Evolutionary conservation across 176 grass and related monocot genomes (phyloP).

Genomic region (Lolium multiflorum): DNA sequence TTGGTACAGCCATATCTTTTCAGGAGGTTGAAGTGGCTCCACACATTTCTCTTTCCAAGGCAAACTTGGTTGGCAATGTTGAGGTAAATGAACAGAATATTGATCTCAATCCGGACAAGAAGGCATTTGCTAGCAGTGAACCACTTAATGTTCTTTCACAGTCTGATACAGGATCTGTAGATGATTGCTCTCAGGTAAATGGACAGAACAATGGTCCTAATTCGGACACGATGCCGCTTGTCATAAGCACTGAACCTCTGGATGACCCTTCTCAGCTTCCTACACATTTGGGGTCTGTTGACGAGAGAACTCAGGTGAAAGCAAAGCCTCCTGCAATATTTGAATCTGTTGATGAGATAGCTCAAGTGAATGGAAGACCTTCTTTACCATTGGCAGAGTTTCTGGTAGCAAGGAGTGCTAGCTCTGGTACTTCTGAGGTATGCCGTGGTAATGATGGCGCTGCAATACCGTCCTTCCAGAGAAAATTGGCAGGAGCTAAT

Average conservation of each 20-base stretch:
- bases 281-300: constrained; percentile 27
- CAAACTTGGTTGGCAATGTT: constrained; percentile 37
- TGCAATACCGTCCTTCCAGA: constrained; percentile 29
- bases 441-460: not conserved
- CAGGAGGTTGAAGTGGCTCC: constrained; percentile 37
- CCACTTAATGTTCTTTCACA: constrained; percentile 34
- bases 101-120: not conserved
- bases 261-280: constrained; percentile 29
- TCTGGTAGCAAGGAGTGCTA: constrained; percentile 41
- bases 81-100: constrained; percentile 32
- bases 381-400: constrained; percentile 40
- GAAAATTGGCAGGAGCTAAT: constrained; percentile 24
- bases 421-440: constrained; percentile 19
- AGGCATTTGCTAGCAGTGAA: constrained; percentile 25
- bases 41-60: constrained; percentile 34
- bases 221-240: not conserved
- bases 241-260: constrained; percentile 27
- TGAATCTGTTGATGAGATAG: constrained; percentile 22
- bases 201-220: not conserved
- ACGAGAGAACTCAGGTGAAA: constrained; percentile 2
- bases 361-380: constrained; percentile 36
- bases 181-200: constrained; percentile 33
- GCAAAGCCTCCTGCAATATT: constrained; percentile 33
- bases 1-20: constrained; percentile 28
- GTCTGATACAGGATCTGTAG: constrained; percentile 31